Evolutionary conservation across 2,329 filamentous ascomycete species (phyloP), one percentile per base, ranked within the genome.

Genomic region (Fusarium sp.): DNA sequence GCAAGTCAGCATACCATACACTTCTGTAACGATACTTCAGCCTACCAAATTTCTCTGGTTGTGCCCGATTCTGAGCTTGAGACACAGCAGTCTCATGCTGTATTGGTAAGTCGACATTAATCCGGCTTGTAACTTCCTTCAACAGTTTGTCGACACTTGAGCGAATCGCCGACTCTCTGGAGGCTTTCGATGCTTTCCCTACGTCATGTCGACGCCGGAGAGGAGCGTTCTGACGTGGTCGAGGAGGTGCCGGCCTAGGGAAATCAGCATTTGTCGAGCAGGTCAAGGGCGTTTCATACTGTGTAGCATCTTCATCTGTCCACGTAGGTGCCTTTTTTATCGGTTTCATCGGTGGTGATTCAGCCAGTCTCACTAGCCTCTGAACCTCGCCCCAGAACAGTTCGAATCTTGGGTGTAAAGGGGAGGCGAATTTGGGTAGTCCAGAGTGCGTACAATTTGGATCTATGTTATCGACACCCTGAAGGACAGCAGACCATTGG

Each of bases 401-500:
- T 36, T 73, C 70, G 36, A 74, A 74, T 14, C 72, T 57, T 22
- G 72, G 52, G 8, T 74, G 70, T 12, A 42, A 31, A 36, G 68
- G 68, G 3, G 72, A 74, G 27, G 53, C 50, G 29, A 74, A 74
- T 44, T 74, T 74, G 10, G 72, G 44, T 20, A 74, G 14, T 2
- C 53, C 70, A n/a, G 70, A 71, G 44, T 74, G 72, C 29, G 71
- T 68, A 46, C 72, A 74, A 52, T 74, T 73, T 1, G 73, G 65
- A 36, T 74, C 70, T 6, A 74, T 62, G 22, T 71, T 69, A 45
- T 67, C 67, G 18, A 74, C 68, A 6, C 72, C 72, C n/a, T 71
- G 72, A 18, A 74, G 68, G 17, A 74, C 68, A 13, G 72, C 64
- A 5, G 72, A 73, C 64, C 68, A 74, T 55, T 74, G 72, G 5